Evolutionary conservation across 352 stramenopile genomes (phyloP).

Genomic region (Phytopythium mirpurense): DNA sequence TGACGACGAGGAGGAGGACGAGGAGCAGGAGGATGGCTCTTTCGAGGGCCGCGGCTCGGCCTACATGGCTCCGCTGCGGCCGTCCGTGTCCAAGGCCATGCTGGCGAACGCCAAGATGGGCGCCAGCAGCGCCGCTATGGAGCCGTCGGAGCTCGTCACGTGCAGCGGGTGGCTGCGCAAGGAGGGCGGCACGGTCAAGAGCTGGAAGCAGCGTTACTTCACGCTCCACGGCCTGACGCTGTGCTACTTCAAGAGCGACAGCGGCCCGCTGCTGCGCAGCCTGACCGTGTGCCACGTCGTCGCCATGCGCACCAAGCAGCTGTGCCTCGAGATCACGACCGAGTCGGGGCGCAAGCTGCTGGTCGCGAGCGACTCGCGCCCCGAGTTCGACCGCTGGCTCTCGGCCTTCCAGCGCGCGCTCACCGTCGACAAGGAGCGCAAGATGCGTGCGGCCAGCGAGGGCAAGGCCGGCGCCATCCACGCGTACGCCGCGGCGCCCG

Average conservation of each 20-base stretch:
- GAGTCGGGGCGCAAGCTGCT: slow-evolving; percentile 68
- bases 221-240: slow-evolving; percentile 68
- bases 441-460: slow-evolving; percentile 12
- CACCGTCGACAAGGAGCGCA: slow-evolving; percentile 33
- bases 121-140: slow-evolving; percentile 1
- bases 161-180: slow-evolving; percentile 80
- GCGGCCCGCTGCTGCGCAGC: slow-evolving; percentile 55
- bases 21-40: neutral
- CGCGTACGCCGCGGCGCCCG: neutral
- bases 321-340: slow-evolving; percentile 76
- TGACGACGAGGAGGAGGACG: slow-evolving; percentile 2
- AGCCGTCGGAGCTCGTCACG: slow-evolving; percentile 35
- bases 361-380: slow-evolving; percentile 60
- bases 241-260: slow-evolving; percentile 84
- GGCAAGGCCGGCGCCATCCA: neutral
- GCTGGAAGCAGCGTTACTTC: slow-evolving; percentile 82
- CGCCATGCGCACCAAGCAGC: slow-evolving; percentile 51
- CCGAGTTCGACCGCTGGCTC: slow-evolving; percentile 67
- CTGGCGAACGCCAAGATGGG: slow-evolving; percentile 4
- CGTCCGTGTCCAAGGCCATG: neutral
- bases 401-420: slow-evolving; percentile 52
- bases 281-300: slow-evolving; percentile 69
- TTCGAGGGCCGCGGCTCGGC: neutral
- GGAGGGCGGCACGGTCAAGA: slow-evolving; percentile 78
- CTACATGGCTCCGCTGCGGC: neutral